Base-by-base conservation (phyloP, 139 green algal genomes). In the Chlamydomonas asymmetrica region DNA sequence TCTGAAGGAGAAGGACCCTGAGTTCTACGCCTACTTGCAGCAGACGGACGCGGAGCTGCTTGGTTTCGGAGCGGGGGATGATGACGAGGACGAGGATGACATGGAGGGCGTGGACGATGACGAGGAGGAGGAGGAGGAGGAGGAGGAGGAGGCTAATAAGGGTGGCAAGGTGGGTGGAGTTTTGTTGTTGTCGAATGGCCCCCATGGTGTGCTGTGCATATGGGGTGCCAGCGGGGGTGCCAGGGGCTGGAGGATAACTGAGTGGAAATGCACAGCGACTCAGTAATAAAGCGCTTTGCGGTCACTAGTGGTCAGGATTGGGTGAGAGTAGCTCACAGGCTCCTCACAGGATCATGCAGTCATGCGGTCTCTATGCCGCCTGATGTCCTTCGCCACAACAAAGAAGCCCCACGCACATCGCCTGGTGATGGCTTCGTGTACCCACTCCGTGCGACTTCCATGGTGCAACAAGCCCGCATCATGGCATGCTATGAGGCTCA, bases 11-110 rank as follows among this genome's bases (percentile, higher is more conserved):
- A 85, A 86, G 76, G 95, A 99, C 79, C 95, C 95, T 13, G 95
- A 98, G 81, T 99, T 99, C 82, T 99, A 95, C 74, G 81, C 88
- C 20, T 88, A 84, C 73, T 75, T 93, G 68, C 82, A 93, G 82
- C 81, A 93, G 27, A 92, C 92, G 3, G 95, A 99, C 73, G 70
- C 93, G 39, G 87, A 93, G 37, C 84, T 99, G 72, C 83, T 99
- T 6, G 84, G 92, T 2, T 98, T 98, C 82, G 89, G 85, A 5
- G 78, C 35, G 2, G 91, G 80, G 16, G 86, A 85, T 4, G 81
- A 85, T 5, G 86, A 89, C 2, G 87, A 92, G 52, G 73, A 86
- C 27, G 82, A 85, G 22, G 80, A 62, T 4, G 80, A 84, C 2
- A 85, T 83, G 2, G 87, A 86, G 1, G 79, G 72, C 23, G 73